These are phyloP conservation scores for Drechslerella stenobrocha DNA, from an alignment of 2,329 filamentous ascomycete species.

Conservation along the genomic window DNA sequence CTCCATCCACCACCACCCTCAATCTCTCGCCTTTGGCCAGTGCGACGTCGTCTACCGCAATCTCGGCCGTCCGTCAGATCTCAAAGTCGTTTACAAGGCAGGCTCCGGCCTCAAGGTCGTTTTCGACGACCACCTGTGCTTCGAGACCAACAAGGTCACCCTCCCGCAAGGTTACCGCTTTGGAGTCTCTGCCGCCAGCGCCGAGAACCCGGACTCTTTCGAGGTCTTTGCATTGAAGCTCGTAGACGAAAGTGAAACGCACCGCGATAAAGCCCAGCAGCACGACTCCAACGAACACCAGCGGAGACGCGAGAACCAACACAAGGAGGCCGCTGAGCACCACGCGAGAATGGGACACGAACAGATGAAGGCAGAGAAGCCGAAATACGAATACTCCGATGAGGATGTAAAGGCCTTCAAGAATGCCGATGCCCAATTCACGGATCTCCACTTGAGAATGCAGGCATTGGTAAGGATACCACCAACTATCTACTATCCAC, in stretches of 20 bases:
- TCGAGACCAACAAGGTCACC: conserved; percentile 74
- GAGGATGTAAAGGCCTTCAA: conserved; percentile 58
- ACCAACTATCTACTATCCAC: conserved; percentile 54
- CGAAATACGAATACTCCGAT: conserved; percentile 57
- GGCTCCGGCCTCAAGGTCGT: conserved; percentile 71
- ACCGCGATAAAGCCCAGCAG: conserved; percentile 51
- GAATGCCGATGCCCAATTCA: conserved; percentile 67
- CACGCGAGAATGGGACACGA: conserved; percentile 56
- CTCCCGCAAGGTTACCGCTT: conserved; percentile 81
- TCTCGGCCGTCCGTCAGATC: conserved; percentile 76
- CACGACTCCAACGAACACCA: conserved; percentile 55
- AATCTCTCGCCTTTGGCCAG: conserved; percentile 87
- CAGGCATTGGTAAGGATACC: conserved; percentile 62
- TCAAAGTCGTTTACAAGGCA: conserved; percentile 72
- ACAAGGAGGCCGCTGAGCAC: conserved; percentile 48
- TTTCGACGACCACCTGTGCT: conserved; percentile 79
- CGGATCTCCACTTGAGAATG: conserved; percentile 80
- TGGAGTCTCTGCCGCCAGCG: conserved; percentile 82
- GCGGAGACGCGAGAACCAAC: conserved; percentile 51
- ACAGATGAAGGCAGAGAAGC: conserved; percentile 49
- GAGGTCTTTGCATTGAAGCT: conserved; percentile 87
- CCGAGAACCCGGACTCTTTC: conserved; percentile 90
- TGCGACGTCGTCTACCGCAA: conserved; percentile 92
- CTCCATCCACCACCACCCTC: conserved; percentile 73
- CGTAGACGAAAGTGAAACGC: conserved; percentile 56